A percentile compares a stretch with the other conserved stretches of the same genome.
Evolutionary conservation across 129 eudicot species (phyloP).

Genomic region (Lonicera japonica): DNA sequence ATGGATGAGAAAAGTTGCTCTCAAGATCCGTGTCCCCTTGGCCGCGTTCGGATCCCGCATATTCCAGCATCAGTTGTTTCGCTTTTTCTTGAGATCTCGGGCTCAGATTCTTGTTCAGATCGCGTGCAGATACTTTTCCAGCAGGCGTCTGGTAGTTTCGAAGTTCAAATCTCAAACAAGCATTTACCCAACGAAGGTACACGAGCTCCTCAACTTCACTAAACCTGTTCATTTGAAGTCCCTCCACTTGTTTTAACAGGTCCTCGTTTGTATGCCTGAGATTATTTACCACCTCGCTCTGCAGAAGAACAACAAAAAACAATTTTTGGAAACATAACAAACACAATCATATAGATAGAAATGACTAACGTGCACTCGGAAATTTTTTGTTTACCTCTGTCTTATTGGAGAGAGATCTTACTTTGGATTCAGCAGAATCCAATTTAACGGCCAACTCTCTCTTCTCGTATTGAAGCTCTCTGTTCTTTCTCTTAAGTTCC

Average conservation of each 20-base stretch:
- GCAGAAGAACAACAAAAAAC: background rate
- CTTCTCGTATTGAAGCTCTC: conserved; percentile 93
- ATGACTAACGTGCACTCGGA: no score
- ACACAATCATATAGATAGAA: no score
- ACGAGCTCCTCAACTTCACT: conserved; percentile 99
- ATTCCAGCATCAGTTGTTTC: conserved; percentile 82
- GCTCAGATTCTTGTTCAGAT: conserved; percentile 74
- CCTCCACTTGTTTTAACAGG: conserved; percentile 90
- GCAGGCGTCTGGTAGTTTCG: conserved; percentile 78
- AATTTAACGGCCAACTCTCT: conserved; percentile 66
- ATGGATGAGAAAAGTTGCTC: conserved; percentile 93
- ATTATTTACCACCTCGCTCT: conserved; percentile 17
- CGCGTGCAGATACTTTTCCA: conserved; percentile 90
- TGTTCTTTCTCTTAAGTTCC: conserved; percentile 85
- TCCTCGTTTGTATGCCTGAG: conserved; percentile 78
- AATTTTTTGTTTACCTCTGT: conserved; percentile 70
- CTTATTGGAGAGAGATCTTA: conserved; percentile 55
- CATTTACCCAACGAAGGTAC: conserved; percentile 98
- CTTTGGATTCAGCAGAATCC: conserved; percentile 69
- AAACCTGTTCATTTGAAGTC: conserved; percentile 95
- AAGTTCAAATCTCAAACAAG: conserved; percentile 85
- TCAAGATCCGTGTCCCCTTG: conserved; percentile 95
- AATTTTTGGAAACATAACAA: no score
- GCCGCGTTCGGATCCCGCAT: conserved; percentile 96
- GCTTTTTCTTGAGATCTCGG: conserved; percentile 91